These are phyloP conservation scores for Aspergillus cristatus DNA, from an alignment of 495 filamentous ascomycete species.

Conservation along the genomic window DNA sequence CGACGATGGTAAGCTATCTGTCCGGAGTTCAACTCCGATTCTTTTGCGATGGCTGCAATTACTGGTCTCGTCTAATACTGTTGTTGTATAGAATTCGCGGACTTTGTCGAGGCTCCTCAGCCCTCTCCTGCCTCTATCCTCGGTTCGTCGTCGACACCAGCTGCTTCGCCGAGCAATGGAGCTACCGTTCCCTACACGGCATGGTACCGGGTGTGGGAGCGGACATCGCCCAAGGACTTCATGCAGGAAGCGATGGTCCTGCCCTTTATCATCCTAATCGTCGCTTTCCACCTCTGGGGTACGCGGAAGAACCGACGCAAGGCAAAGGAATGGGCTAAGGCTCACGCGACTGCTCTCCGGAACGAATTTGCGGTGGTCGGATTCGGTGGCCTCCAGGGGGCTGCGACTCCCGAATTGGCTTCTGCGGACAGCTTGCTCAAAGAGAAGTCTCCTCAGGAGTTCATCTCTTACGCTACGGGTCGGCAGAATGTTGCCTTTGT, in stretches of 20 bases:
- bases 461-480: slow-evolving; percentile 82
- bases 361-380: slow-evolving; percentile 88
- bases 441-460: slow-evolving; percentile 79
- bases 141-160: slow-evolving; percentile 31
- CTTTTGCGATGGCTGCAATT: not conserved
- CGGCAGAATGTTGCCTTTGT: slow-evolving; percentile 88
- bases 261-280: slow-evolving; percentile 58
- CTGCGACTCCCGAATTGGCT: slow-evolving; percentile 28
- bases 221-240: slow-evolving; percentile 71
- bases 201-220: slow-evolving; percentile 97
- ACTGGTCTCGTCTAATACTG: not conserved
- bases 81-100: slow-evolving; percentile 56
- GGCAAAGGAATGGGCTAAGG: slow-evolving; percentile 70
- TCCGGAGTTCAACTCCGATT: slow-evolving; percentile 6
- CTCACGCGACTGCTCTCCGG: slow-evolving; percentile 60
- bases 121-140: slow-evolving; percentile 48
- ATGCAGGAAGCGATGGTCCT: slow-evolving; percentile 77
- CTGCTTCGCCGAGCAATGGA: slow-evolving; percentile 31
- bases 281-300: slow-evolving; percentile 76
- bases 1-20: slow-evolving; percentile 50
- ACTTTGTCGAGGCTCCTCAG: slow-evolving; percentile 62
- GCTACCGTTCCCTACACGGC: slow-evolving; percentile 62
- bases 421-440: slow-evolving; percentile 57
- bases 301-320: slow-evolving; percentile 68
- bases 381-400: slow-evolving; percentile 44